Percentiles rank a stretch among this genome's conserved stretches.
Conservation (phyloP, 192 early-diverging fungal genomes). For the Backusella tuberculispora region DNA sequence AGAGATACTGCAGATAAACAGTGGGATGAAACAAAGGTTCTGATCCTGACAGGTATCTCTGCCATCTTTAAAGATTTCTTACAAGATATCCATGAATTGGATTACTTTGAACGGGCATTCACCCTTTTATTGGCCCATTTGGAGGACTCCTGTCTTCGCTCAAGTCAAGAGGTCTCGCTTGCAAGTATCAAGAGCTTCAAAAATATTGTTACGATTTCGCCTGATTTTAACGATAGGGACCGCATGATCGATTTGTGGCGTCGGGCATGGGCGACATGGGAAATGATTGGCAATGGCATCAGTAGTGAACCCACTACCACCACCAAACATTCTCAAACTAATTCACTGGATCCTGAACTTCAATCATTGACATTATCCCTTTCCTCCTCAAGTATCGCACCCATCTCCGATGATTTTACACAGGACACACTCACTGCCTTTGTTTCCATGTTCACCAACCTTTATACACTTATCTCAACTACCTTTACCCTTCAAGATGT, state of each 20-base stretch:
- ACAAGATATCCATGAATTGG: conserved; percentile 58
- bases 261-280: conserved; percentile 71
- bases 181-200: conserved; percentile 75
- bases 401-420: conserved; percentile 54
- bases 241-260: conserved; percentile 57
- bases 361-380: conserved; percentile 34
- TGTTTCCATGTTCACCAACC: conserved; percentile 58
- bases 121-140: conserved; percentile 72
- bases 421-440: conserved; percentile 76
- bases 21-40: conserved; percentile 89
- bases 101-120: conserved; percentile 74
- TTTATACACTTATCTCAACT: conserved; percentile 59
- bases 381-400: conserved; percentile 27
- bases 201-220: conserved; percentile 56
- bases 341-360: conserved; percentile 20
- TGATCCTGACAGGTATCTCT: conserved; percentile 72
- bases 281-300: conserved; percentile 72
- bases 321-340: background rate
- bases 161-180: conserved; percentile 77
- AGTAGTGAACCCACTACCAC: conserved; percentile 22
- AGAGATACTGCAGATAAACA: conserved; percentile 71
- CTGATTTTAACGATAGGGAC: conserved; percentile 33
- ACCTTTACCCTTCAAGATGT: conserved; percentile 62
- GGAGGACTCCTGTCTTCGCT: conserved; percentile 64
- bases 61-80: conserved; percentile 72